phyloP scores from a whole-genome alignment of 495 filamentous ascomycete species.

The Penicillium silybi region DNA sequence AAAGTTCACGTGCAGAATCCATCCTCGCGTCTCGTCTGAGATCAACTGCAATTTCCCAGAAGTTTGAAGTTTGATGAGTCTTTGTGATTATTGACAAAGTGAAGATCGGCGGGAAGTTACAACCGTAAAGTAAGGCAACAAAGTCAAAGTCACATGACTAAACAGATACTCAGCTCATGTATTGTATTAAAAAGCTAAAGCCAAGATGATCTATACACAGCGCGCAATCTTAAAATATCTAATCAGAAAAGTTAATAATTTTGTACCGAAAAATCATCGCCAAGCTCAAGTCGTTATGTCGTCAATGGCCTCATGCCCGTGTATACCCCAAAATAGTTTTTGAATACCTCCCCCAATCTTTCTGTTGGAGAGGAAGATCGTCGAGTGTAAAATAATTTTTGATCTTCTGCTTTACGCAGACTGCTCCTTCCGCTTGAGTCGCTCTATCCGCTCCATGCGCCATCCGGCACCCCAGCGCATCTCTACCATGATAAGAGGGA shows the following conservation, averaged over 20 bases:
- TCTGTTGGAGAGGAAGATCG: neutral
- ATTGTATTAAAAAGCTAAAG: neutral
- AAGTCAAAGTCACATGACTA: neutral
- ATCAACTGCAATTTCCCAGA: neutral
- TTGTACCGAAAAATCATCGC: slow-evolving; percentile 4
- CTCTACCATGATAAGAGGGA: slow-evolving; percentile 34
- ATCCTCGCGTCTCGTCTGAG: neutral
- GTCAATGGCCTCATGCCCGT: slow-evolving; percentile 4
- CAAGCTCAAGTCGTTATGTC: slow-evolving; percentile 17
- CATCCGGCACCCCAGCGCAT: slow-evolving; percentile 45
- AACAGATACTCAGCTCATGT: neutral
- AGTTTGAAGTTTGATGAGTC: neutral
- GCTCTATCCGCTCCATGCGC: slow-evolving; percentile 29
- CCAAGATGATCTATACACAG: slow-evolving; percentile 6
- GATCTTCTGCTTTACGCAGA: neutral
- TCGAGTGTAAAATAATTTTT: neutral
- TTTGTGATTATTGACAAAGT: neutral
- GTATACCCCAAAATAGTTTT: neutral
- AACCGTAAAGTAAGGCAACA: neutral
- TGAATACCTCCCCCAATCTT: neutral
- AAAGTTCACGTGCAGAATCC: slow-evolving; percentile 20
- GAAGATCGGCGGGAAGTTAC: neutral
- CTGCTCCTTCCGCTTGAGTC: slow-evolving; percentile 15
- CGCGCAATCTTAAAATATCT: neutral
- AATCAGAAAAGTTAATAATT: neutral